Percentiles rank a stretch among this genome's conserved stretches.
Conservation (phyloP, 2,329 filamentous ascomycete species). For the Pyrenophora tritici-repentis region DNA sequence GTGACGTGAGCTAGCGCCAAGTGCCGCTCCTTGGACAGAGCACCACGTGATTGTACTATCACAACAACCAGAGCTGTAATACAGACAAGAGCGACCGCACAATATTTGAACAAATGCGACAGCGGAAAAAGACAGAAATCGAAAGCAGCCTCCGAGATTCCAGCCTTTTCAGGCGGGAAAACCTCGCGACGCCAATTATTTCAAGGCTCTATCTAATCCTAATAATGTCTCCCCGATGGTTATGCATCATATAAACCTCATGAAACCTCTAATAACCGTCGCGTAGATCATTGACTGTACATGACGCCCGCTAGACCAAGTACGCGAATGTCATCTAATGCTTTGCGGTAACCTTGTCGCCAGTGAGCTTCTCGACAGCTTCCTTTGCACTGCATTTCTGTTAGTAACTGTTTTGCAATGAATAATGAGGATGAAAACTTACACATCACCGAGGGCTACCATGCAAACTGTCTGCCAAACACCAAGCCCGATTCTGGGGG, state of each 20-base stretch:
- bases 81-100: not conserved
- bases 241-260: not conserved
- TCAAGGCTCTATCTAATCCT: not conserved
- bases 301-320: conserved; percentile 8
- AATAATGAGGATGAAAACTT: conserved; percentile 52
- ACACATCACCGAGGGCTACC: conserved; percentile 98
- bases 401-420: conserved; percentile 22
- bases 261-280: conserved; percentile 2
- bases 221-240: not conserved
- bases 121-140: not conserved
- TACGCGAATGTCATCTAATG: conserved; percentile 55
- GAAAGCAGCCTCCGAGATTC: not conserved
- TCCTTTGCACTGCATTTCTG: conserved; percentile 62
- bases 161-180: conserved; percentile 12
- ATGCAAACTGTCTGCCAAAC: conserved; percentile 99
- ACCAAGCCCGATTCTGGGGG: conserved; percentile 90
- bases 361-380: conserved; percentile 67
- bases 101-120: no score
- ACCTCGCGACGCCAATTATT: conserved; percentile 9
- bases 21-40: conserved; percentile 3
- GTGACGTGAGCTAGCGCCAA: conserved; percentile 13
- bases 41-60: not conserved
- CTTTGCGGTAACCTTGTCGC: conserved; percentile 67
- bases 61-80: not conserved
- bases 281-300: conserved; percentile 7